Base-by-base conservation (phyloP, 2,329 filamentous ascomycete genomes). In the Scedosporium apiospermum region DNA sequence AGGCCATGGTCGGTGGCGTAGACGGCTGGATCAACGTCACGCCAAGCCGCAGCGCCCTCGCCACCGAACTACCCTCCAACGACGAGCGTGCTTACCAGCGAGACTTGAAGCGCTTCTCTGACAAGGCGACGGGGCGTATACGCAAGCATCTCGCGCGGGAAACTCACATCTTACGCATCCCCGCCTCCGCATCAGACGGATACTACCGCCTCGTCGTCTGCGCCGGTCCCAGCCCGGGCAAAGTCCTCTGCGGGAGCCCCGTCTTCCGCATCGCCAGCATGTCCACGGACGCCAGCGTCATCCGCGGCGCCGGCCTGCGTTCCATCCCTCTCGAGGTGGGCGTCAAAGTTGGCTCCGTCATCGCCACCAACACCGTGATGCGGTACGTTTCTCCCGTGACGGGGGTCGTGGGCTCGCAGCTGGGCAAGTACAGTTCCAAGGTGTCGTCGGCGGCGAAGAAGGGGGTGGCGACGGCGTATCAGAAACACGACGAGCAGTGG, bases 171-270 rank as follows among this genome's bases (percentile, higher is more conserved):
- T 75, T 89, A 5, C 80, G 87, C 3, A 85, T 90, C 55, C 88
- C 88, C 0, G 82, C 83, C 0, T 77, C 82, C 0, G 84, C 84
- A 0, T 77, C 77, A 0, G 88, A 90, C 69, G 88, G 88, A 0
- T 90, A 90, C 68, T 86, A 89, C 62, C 83, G 87, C 10, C 74
- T 90, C 4, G 82, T 89, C 0, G 75, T 90, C 7, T 89, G 86
- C 65, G 72, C 77, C 0, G 82, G 78, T 0, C 70, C 74, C 0
- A 64, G 67, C 2, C 67, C 69, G 2, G 66, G 66, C 14, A 82
- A 81, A 66, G 76, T 82, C 0, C 77, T 90, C 0, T 89, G 87
- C 64, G 79, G 81, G 0, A 88, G 86, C 65, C 87, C 88, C 0
- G 81, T 88, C 0, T 90, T 90, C 66, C 80, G 88, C 16, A 76